phyloP scores from a whole-genome alignment of 192 early-diverging fungal species.

The Glomus cerebriforme region DNA sequence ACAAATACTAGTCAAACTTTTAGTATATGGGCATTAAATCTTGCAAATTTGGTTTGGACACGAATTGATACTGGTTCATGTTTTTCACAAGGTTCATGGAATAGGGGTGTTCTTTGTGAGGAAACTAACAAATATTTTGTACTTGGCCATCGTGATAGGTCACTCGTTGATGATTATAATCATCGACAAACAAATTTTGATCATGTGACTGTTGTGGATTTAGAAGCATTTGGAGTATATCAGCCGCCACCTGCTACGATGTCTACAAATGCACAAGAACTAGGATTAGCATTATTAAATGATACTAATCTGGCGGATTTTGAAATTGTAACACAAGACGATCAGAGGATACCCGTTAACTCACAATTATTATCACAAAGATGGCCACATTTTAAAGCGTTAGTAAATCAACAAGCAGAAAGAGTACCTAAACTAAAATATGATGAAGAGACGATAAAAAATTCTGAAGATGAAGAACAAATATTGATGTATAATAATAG shows the following conservation, averaged over 20 bases:
- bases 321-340: conserved; percentile 57
- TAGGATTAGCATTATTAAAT: conserved; percentile 59
- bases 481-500: conserved; percentile 49
- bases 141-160: conserved; percentile 71
- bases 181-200: conserved; percentile 79
- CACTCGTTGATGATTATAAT: conserved; percentile 75
- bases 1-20: conserved; percentile 67
- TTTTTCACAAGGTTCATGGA: conserved; percentile 77
- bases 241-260: conserved; percentile 55
- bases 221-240: conserved; percentile 75
- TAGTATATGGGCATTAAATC: conserved; percentile 72
- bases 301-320: conserved; percentile 60
- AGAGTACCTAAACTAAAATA: conserved; percentile 10
- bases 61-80: conserved; percentile 68
- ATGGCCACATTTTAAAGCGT: conserved; percentile 59
- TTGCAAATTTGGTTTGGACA: conserved; percentile 63
- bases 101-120: conserved; percentile 68
- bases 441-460: conserved; percentile 33
- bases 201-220: conserved; percentile 69
- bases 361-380: conserved; percentile 52
- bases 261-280: conserved; percentile 59
- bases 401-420: conserved; percentile 46
- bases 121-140: conserved; percentile 65
- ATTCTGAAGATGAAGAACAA: conserved; percentile 28
- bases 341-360: conserved; percentile 57